phyloP scores from a whole-genome alignment of 257 asterid genomes.

The Przewalskia tangutica region DNA sequence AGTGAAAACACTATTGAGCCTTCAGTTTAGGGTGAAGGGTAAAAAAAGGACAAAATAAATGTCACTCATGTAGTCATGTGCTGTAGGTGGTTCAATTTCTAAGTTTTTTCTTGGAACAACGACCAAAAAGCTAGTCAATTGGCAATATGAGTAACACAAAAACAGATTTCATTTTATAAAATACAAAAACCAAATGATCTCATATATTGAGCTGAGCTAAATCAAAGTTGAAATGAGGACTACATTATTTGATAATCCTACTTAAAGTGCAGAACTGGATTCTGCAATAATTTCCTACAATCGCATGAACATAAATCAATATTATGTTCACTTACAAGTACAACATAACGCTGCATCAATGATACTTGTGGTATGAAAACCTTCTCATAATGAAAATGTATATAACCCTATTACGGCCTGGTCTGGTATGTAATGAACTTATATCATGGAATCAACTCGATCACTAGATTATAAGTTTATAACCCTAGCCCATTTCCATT shows the following conservation, averaged over 20 bases:
- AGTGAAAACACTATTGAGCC: too few relatives aligned
- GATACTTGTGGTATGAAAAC: background rate
- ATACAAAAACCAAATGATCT: background rate
- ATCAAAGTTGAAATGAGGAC: background rate
- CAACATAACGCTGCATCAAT: background rate
- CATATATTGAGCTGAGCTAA: background rate
- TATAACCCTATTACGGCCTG: too few relatives aligned
- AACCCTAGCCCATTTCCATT: too few relatives aligned
- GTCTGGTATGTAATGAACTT: too few relatives aligned
- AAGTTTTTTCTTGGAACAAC: background rate
- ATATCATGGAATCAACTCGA: too few relatives aligned
- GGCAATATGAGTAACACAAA: background rate
- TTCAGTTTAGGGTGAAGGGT: too few relatives aligned
- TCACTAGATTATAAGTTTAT: too few relatives aligned
- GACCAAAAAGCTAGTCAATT: background rate
- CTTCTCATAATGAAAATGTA: too few relatives aligned
- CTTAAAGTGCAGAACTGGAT: background rate
- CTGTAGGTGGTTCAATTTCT: background rate
- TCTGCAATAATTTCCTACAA: background rate
- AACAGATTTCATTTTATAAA: background rate
- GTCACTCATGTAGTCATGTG: background rate
- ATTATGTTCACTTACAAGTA: background rate
- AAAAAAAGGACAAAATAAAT: too few relatives aligned
- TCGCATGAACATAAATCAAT: background rate
- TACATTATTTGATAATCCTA: background rate